phyloP scores from a whole-genome alignment of 371 early-diverging fungal species.

The Thermomucor indicae-seudaticae region DNA sequence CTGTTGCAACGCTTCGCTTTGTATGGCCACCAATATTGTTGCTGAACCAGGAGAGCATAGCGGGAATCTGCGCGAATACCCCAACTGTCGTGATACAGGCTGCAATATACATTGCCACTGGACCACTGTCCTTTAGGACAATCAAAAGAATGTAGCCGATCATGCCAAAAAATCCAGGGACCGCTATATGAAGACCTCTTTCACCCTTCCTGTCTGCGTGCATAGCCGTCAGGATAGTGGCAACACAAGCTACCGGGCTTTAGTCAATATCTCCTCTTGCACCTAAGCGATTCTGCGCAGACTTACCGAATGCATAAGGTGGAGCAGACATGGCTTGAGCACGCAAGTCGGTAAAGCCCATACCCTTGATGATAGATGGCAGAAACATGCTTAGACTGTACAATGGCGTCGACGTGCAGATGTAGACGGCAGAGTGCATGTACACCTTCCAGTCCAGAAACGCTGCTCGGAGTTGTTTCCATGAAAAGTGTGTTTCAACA shows the following conservation, averaged over 20 bases:
- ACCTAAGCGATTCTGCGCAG: background rate
- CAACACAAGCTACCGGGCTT: constrained; percentile 33
- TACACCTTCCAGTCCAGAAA: constrained; percentile 58
- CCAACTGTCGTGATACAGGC: constrained; percentile 51
- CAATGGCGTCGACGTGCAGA: constrained; percentile 61
- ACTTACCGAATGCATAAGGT: constrained; percentile 12
- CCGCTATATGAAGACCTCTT: constrained; percentile 60
- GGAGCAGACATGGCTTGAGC: constrained; percentile 46
- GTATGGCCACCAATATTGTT: constrained; percentile 63
- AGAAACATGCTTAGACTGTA: constrained; percentile 65
- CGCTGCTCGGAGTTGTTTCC: constrained; percentile 50
- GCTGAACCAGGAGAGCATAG: constrained; percentile 61
- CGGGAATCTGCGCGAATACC: constrained; percentile 53
- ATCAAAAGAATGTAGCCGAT: constrained; percentile 65
- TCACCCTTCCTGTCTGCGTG: constrained; percentile 60
- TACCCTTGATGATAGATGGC: constrained; percentile 66
- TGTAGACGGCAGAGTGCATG: constrained; percentile 51
- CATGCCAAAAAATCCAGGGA: constrained; percentile 55
- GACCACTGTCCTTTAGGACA: constrained; percentile 17
- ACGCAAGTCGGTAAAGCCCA: constrained; percentile 53
- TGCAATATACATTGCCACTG: constrained; percentile 40
- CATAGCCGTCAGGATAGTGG: constrained; percentile 55
- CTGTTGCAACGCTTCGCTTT: constrained; percentile 59
- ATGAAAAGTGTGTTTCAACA: constrained; percentile 53
- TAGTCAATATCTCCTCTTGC: background rate